Evolutionary conservation across 2,329 filamentous ascomycete species (phyloP), one percentile per base, ranked within the genome.

Genomic region (Ceratocystis albifundus): DNA sequence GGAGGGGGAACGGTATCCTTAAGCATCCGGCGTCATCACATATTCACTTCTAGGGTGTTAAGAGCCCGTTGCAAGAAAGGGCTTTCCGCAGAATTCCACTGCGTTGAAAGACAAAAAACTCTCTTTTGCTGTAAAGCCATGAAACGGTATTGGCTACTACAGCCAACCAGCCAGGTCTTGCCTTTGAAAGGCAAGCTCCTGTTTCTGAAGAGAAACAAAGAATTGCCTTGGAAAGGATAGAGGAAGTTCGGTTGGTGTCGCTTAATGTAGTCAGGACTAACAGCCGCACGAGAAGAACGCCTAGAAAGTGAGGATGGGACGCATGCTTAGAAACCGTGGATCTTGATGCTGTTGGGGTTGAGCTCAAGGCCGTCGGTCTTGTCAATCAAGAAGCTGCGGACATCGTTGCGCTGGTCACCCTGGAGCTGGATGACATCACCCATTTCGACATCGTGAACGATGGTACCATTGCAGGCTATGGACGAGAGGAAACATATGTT

Each of bases 371-470:
- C 93, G 76, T 92, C 89, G 79, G 92, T 90, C 84, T 96, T 95
- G 81, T 96, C 89, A 80, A 87, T 86, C 79, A 97, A 87, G 82
- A 97, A 99, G 76, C 96, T 91, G 79, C 95, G 89, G 77, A 96
- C 89, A 85, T 96, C 91, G 81, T 96, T 96, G 80, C 94, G 93
- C 84, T 99, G 94, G 78, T 99, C 94, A 75, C 94, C 94, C 80
- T 99, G 94, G 76, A 99, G 88, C 84, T 99, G 94, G 76, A 99
- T 96, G 84, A 97, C 93, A 84, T 97, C 92, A 77, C 93, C 93
- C 90, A 96, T 96, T 80, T 96, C 91, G 73, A 84, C 85, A 80
- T 97, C 93, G 76, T 86, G 86, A 79, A 97, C 92, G 78, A 97
- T 95, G 80, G 92, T 97, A 85, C 94, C 94, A 96, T 99, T 97